Evolutionary conservation across 2,329 filamentous ascomycete genomes (phyloP), one percentile per base, ranked within the genome.

Genomic region (Fusarium algeriense): DNA sequence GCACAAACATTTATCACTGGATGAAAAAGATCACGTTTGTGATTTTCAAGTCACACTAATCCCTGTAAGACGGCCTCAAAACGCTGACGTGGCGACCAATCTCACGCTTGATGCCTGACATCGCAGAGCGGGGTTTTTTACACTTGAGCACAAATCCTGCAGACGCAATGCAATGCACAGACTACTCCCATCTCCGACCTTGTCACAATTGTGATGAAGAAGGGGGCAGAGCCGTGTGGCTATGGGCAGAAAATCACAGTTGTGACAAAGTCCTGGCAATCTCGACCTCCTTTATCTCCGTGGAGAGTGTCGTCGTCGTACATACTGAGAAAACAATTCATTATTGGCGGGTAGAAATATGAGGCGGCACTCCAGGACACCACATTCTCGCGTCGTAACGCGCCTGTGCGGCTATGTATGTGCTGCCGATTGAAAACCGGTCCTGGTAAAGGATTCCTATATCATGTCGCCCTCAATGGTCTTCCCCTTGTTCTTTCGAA

Each of bases 121-220:
- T 30, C 7, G n/a, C 17, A 34, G 12, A 43, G 54, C 59, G 30
- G 59, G 54, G 43, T 10, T 62, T 35, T 57, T 60, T 32, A 23
- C 10, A 43, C 37, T 43, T 60, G 2, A 5, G 7, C 59, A 60
- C 59, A 32, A 14, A 20, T 17, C 13, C 17, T 34, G 11, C 23
- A 30, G 23, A 28, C 14, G 17, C n/a, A 15, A n/a, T 43, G 37
- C 8, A 43, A 43, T 60, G 20, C 56, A 60, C 56, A 43, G 17
- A 19, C 37, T 43, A 10, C 15, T 35, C 17, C 37, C 14, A 55
- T 20, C 11, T 12, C 10, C 19, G 3, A 7, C 14, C 5, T 55
- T 30, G 17, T 60, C 56, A 60, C 56, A 60, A 28, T 19, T 60
- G 56, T 60, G 56, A 60, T 60, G 23, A 23, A 23, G 23, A 23